A percentile compares a stretch with the other conserved stretches of the same genome.
Evolutionary conservation across 371 early-diverging fungal species (phyloP).

Genomic region (Mortierella sp.): DNA sequence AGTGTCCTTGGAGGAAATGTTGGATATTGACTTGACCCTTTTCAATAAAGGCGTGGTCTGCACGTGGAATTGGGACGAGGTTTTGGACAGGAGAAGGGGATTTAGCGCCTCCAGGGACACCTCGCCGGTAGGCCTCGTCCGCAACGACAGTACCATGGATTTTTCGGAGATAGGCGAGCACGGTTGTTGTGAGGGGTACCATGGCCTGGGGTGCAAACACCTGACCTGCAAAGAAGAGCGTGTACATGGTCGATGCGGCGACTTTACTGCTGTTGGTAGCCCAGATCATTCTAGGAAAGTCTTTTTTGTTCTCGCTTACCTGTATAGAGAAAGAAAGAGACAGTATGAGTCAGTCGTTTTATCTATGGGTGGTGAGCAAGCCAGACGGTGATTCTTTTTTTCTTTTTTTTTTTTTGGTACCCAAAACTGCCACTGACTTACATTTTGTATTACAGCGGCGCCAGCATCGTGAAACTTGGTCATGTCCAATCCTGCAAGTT

Average conservation of each 20-base stretch:
- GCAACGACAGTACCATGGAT: constrained; percentile 28
- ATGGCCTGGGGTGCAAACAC: constrained; percentile 73
- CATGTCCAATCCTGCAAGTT: constrained; percentile 47
- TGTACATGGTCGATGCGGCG: constrained; percentile 85
- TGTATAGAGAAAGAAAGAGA: constrained; percentile 3
- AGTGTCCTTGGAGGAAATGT: constrained; percentile 61
- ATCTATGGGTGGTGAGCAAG: neutral
- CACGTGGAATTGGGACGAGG: constrained; percentile 30
- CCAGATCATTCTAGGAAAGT: constrained; percentile 84
- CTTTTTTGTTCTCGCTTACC: constrained; percentile 30
- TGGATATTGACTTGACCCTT: constrained; percentile 59
- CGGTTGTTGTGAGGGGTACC: constrained; percentile 50
- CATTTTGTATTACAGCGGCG: constrained; percentile 40
- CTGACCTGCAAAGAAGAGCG: constrained; percentile 81
- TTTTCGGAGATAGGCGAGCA: constrained; percentile 25
- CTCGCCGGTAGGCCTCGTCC: constrained; percentile 54
- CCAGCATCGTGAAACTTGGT: constrained; percentile 31
- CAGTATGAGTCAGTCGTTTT: neutral
- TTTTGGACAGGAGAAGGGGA: constrained; percentile 42
- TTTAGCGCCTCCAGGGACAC: constrained; percentile 23
- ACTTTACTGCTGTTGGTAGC: constrained; percentile 84
- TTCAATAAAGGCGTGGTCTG: constrained; percentile 33
- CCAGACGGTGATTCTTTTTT: neutral
- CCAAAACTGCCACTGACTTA: constrained; percentile 11
- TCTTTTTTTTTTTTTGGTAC: neutral